Evolutionary conservation across 257 asterid genomes (phyloP).

Genomic region (Ocimum tenuiflorum): DNA sequence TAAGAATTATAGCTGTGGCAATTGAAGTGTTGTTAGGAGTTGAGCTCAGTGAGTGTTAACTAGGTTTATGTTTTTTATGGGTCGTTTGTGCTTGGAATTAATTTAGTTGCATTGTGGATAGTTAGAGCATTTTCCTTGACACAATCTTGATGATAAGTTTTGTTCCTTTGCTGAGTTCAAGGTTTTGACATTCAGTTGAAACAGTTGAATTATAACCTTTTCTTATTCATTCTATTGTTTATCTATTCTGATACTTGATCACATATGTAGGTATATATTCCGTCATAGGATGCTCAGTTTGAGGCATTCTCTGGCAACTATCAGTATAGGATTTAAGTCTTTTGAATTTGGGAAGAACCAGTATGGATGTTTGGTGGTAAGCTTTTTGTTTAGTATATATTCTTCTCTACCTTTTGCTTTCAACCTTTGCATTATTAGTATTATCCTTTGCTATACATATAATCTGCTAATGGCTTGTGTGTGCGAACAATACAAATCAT

Average conservation of each 20-base stretch:
- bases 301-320: constrained; percentile 40
- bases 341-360: constrained; percentile 22
- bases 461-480: no score
- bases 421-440: neutral
- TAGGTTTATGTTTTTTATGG: neutral
- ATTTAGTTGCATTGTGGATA: neutral
- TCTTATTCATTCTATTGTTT: neutral
- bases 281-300: constrained; percentile 50
- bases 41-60: neutral
- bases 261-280: neutral
- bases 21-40: neutral
- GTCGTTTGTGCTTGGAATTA: neutral
- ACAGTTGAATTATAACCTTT: neutral
- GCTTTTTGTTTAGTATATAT: neutral
- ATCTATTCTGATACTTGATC: neutral
- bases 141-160: neutral
- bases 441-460: neutral
- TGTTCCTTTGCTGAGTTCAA: neutral
- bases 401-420: neutral
- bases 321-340: constrained; percentile 24
- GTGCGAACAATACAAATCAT: neutral
- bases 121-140: neutral
- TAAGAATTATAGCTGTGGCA: neutral
- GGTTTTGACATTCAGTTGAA: neutral
- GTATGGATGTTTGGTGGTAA: constrained; percentile 32